Evolutionary conservation across 257 asterid genomes (phyloP), one percentile per base, ranked within the genome.

Genomic region (Misopates orontium): DNA sequence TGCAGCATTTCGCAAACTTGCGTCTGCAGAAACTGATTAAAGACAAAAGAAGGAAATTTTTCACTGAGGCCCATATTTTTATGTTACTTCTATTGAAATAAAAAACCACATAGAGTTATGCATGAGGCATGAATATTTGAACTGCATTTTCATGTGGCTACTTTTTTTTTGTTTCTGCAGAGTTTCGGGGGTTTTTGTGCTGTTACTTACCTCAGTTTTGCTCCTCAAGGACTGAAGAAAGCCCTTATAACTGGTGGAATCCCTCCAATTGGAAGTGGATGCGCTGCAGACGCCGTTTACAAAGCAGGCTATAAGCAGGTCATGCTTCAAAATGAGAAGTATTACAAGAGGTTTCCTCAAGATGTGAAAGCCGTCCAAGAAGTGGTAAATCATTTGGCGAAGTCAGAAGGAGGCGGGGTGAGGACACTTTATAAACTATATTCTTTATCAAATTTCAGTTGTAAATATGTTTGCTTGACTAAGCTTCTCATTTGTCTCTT

Each of bases 151-250:
- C 25, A 44, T 60, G 15, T 66, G 56, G 19, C 63, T 59, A 48
- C 65, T 24, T 25, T 47, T 71, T 42, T 16, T 71, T 45, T 50
- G 41, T 24, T 76, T 39, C 42, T 79, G 85, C 97, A 93, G 99
- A 93, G 99, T 78, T 93, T 77, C 66, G 99, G 99, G 54, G 99
- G 99, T 21, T 93, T 93, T 80, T 87, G 96, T 78, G 95, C 95
- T 1, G 87, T 88, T 64, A 87, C 96, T 32, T 93, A 93, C 87
- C 73, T 93, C 81, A 90, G 96, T 78, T 93, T 90, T 66, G 99
- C 97, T 73, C 95, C 97, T 10, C 73, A 90, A 72, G 99, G 99
- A 73, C 81, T 93, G 71, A 84, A 77, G 66, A 95, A 93, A 64
- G 99, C 81, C 67, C 99, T 93, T 73, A 62, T 93, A 75, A 93